A percentile compares a stretch with the other conserved stretches of the same genome.
These are phyloP conservation scores for Saturnispora galanensis DNA, from an alignment of 805 yeast genomes.

Conservation along the genomic window DNA sequence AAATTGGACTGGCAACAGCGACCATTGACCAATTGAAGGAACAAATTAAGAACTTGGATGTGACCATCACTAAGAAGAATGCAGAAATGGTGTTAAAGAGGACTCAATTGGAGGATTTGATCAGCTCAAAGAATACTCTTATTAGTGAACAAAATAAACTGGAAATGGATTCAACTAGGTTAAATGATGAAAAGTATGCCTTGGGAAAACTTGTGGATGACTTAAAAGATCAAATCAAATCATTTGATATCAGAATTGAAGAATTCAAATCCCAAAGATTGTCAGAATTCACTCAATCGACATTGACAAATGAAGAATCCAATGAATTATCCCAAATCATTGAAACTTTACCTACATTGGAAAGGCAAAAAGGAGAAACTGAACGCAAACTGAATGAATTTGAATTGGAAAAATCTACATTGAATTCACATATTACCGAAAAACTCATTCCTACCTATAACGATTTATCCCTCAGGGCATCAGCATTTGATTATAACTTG, in stretches of 20 bases:
- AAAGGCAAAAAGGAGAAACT: constrained; percentile 31
- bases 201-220: constrained; percentile 29
- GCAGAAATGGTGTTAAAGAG: constrained; percentile 31
- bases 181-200: constrained; percentile 35
- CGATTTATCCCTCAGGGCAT: constrained; percentile 24
- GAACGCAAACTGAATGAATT: constrained; percentile 32
- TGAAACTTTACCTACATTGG: constrained; percentile 29
- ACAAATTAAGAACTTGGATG: constrained; percentile 37
- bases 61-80: constrained; percentile 40
- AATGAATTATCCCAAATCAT: constrained; percentile 29
- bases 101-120: constrained; percentile 34
- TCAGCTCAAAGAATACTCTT: constrained; percentile 33
- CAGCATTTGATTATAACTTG: neutral
- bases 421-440: constrained; percentile 50
- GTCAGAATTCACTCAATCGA: constrained; percentile 42
- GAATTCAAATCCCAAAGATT: constrained; percentile 41
- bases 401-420: constrained; percentile 37
- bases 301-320: constrained; percentile 41
- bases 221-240: constrained; percentile 26
- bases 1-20: constrained; percentile 32
- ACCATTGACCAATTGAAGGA: constrained; percentile 31
- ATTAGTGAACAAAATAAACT: constrained; percentile 34
- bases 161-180: constrained; percentile 31
- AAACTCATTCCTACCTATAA: constrained; percentile 43
- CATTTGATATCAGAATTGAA: constrained; percentile 29